These are phyloP conservation scores for Rhizopogon vulgaris DNA, from an alignment of 768 basidiomycete species.

Conservation along the genomic window DNA sequence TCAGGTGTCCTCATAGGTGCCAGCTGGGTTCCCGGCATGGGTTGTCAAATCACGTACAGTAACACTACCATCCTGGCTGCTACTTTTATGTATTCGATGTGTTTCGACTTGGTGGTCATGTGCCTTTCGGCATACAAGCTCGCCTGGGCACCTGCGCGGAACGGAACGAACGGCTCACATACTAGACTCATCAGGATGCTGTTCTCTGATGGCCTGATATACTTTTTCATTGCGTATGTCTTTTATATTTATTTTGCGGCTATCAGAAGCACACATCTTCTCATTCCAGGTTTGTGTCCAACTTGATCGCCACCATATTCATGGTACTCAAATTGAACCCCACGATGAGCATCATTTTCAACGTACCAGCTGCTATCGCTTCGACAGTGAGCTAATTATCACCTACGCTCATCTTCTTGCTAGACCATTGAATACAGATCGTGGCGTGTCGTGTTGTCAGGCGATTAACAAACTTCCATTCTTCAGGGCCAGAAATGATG, in stretches of 20 bases:
- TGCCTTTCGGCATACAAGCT: slow-evolving; percentile 57
- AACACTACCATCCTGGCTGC: slow-evolving; percentile 61
- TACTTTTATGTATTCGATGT: slow-evolving; percentile 74
- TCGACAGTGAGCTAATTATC: slow-evolving; percentile 36
- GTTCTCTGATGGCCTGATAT: slow-evolving; percentile 67
- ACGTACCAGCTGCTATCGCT: slow-evolving; percentile 54
- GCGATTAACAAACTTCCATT: slow-evolving; percentile 45
- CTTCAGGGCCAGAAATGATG: slow-evolving; percentile 23
- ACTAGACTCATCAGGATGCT: slow-evolving; percentile 56
- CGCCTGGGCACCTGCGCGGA: slow-evolving; percentile 17
- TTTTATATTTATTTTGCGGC: slow-evolving; percentile 19
- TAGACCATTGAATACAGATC: slow-evolving; percentile 31
- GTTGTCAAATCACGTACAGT: slow-evolving; percentile 53
- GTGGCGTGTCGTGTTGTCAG: slow-evolving; percentile 57
- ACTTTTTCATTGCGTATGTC: slow-evolving; percentile 68
- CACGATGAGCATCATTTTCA: slow-evolving; percentile 63
- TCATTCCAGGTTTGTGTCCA: slow-evolving; percentile 31
- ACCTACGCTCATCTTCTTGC: neutral
- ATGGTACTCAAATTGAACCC: slow-evolving; percentile 62
- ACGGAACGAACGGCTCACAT: slow-evolving; percentile 18
- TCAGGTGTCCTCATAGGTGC: slow-evolving; percentile 57
- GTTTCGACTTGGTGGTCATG: slow-evolving; percentile 61
- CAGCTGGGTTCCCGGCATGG: slow-evolving; percentile 39
- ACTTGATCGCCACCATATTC: slow-evolving; percentile 44
- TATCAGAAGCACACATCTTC: neutral